Conservation (phyloP, 331 rosid genomes). For the Arachis monticola region DNA sequence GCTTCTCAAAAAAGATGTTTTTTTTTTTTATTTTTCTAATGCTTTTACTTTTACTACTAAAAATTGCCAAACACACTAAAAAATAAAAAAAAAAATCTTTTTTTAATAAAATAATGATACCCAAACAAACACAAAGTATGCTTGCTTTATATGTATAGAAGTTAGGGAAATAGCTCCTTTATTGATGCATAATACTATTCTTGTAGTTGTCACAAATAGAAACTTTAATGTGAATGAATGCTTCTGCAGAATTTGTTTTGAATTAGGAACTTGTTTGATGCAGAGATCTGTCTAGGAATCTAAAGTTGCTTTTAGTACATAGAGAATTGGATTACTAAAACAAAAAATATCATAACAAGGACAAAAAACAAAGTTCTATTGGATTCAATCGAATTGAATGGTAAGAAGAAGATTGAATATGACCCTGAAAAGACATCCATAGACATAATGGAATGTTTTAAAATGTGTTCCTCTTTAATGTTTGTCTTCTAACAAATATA, state of each 20-base stretch:
- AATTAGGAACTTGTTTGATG: neutral
- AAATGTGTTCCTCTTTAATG: too few species aligned
- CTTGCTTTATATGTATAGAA: neutral
- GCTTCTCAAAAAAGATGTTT: too few species aligned
- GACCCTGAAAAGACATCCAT: too few species aligned
- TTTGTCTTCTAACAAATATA: too few species aligned
- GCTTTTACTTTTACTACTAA: too few species aligned
- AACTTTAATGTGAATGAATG: constrained; percentile 1
- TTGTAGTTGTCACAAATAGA: neutral
- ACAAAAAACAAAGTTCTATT: neutral
- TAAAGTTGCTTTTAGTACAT: neutral
- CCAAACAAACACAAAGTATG: too few species aligned
- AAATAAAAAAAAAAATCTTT: too few species aligned
- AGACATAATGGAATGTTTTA: too few species aligned
- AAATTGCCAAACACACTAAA: too few species aligned
- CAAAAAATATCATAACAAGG: neutral
- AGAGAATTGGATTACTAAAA: too few species aligned
- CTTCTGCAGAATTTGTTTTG: neutral
- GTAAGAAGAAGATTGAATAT: neutral
- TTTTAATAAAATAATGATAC: too few species aligned
- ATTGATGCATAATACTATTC: neutral
- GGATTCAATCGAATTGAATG: neutral
- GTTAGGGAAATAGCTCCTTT: neutral
- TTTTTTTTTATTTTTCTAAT: too few species aligned
- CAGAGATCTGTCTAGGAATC: neutral